Conservation (phyloP, 129 eudicot species). For the Erigeron canadensis region DNA sequence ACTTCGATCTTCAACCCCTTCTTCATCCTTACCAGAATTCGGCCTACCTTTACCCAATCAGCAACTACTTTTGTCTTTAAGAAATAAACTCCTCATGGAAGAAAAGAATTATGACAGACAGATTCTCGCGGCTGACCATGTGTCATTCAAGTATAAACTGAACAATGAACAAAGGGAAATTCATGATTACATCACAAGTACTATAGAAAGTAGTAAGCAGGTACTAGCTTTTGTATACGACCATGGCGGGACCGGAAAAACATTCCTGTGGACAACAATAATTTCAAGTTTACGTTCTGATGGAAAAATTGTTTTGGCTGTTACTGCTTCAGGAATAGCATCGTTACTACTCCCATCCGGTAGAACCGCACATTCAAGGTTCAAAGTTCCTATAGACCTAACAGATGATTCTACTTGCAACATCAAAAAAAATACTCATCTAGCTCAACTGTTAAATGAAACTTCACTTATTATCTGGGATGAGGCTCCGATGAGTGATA, state of each 20-base stretch:
- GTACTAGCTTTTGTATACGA: neutral
- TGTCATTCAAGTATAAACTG: no score
- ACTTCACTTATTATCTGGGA: constrained; percentile 2
- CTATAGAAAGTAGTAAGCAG: neutral
- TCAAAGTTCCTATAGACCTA: neutral
- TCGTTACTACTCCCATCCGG: neutral
- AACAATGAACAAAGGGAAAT: neutral
- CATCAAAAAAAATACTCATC: neutral
- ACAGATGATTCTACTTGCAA: neutral
- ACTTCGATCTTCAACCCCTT: neutral
- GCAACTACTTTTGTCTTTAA: neutral
- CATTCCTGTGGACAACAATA: constrained; percentile 2
- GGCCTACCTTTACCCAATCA: neutral
- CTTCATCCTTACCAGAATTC: neutral
- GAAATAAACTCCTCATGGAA: neutral
- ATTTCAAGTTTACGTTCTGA: neutral
- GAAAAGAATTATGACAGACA: neutral
- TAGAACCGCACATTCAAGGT: neutral
- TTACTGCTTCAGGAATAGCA: neutral
- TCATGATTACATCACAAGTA: neutral
- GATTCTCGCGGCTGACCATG: neutral
- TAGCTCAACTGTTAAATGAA: neutral
- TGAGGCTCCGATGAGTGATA: neutral
- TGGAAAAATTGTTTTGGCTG: neutral
- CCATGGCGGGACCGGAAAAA: neutral